Evolutionary conservation across 352 stramenopile species (phyloP).

Genomic region (Phytophthora pistaciae): DNA sequence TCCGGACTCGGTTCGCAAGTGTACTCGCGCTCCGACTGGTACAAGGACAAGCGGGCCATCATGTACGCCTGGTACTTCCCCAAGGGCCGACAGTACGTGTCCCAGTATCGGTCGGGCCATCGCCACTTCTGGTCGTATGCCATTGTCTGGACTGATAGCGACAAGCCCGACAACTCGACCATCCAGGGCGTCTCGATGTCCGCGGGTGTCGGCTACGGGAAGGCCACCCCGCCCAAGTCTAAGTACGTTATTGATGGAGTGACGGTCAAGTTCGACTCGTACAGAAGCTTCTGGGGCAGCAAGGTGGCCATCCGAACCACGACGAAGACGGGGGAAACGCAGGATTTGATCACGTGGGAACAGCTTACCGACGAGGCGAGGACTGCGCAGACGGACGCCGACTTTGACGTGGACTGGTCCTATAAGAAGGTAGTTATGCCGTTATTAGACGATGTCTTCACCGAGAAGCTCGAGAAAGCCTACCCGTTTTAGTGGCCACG

Average conservation of each 20-base stretch:
- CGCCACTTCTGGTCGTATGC: neutral
- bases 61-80: neutral
- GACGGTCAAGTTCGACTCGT: neutral
- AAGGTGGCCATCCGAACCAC: neutral
- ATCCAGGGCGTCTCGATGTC: neutral
- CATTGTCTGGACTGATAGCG: neutral
- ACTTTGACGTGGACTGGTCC: neutral
- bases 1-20: neutral
- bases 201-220: neutral
- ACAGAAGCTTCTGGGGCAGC: neutral
- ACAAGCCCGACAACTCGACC: neutral
- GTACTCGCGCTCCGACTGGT: neutral
- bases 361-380: neutral
- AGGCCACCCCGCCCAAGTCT: neutral
- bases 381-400: neutral
- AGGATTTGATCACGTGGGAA: neutral
- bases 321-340: neutral
- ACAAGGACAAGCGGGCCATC: neutral
- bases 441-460: neutral
- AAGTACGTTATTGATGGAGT: neutral
- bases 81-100: neutral
- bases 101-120: neutral
- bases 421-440: neutral
- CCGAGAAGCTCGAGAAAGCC: neutral
- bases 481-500: neutral